Percentiles rank a stretch among this genome's conserved stretches.
phyloP scores from a whole-genome alignment of 2,329 filamentous ascomycete species.

The Colletotrichum incanum region DNA sequence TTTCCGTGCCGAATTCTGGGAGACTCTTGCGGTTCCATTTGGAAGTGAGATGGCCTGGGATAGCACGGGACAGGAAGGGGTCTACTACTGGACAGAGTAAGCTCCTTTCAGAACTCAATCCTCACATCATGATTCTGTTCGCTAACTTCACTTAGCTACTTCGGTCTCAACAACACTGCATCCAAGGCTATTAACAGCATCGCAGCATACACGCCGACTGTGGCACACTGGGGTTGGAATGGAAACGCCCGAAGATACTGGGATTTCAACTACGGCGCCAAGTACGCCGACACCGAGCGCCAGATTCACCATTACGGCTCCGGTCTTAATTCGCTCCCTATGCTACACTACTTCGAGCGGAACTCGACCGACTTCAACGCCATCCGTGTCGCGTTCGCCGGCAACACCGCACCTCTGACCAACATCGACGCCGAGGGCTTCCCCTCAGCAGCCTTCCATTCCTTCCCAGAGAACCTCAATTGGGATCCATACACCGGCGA shows the following conservation, averaged over 20 bases:
- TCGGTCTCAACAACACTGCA: conserved; percentile 61
- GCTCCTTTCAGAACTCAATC: conserved; percentile 18
- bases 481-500: conserved; percentile 73
- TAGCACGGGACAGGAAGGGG: conserved; percentile 73
- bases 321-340: conserved; percentile 69
- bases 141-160: conserved; percentile 56
- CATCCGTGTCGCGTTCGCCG: conserved; percentile 69
- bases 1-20: conserved; percentile 64
- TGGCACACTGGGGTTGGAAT: conserved; percentile 75
- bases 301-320: conserved; percentile 76
- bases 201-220: conserved; percentile 69
- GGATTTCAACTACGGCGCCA: conserved; percentile 63
- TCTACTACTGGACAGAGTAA: conserved; percentile 71
- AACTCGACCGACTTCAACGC: conserved; percentile 64
- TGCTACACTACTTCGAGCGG: conserved; percentile 66
- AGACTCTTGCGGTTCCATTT: conserved; percentile 66
- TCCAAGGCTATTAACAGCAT: conserved; percentile 69
- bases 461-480: conserved; percentile 67
- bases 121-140: neutral
- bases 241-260: conserved; percentile 74
- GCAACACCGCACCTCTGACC: conserved; percentile 66
- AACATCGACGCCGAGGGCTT: conserved; percentile 72
- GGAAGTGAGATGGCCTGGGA: conserved; percentile 77
- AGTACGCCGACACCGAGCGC: conserved; percentile 60
- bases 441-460: conserved; percentile 70